Conservation (phyloP, 208 protist species). For the Sergeia podlipaevii region DNA sequence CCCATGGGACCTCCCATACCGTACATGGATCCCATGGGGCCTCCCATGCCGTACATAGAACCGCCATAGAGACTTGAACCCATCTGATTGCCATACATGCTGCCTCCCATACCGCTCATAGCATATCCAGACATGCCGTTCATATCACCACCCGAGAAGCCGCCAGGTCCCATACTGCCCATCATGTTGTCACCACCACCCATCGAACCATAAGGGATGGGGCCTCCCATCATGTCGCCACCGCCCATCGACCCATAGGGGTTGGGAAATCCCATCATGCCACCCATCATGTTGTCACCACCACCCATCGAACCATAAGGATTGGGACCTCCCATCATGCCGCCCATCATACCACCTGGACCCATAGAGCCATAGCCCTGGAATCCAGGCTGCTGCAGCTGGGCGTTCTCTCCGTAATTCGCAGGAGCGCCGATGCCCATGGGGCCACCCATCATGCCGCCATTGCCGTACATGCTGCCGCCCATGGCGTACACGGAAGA, state of each 20-base stretch:
- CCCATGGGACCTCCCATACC: conserved; percentile 25
- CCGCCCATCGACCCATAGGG: conserved; percentile 10
- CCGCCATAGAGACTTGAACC: conserved; percentile 5
- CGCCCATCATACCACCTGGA: conserved; percentile 12
- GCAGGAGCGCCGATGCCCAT: not conserved
- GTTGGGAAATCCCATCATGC: conserved; percentile 16
- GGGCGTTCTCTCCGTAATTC: not conserved
- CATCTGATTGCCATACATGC: conserved; percentile 26
- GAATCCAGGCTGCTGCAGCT: not conserved
- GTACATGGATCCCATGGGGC: conserved; percentile 21
- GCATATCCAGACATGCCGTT: conserved; percentile 28
- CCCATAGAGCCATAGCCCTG: conserved; percentile 9
- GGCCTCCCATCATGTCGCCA: conserved; percentile 16
- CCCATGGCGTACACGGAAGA: not conserved
- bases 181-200: conserved; percentile 8
- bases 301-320: conserved; percentile 11
- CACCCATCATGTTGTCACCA: not conserved
- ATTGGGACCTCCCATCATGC: not conserved
- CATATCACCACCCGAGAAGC: conserved; percentile 19
- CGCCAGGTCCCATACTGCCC: conserved; percentile 7
- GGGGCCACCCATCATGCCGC: not conserved
- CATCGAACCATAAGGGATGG: conserved; percentile 11
- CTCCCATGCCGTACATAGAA: conserved; percentile 22
- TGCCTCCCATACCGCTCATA: conserved; percentile 13
- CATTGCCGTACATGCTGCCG: not conserved